These are phyloP conservation scores for Candida pseudofarinosa DNA, from an alignment of 805 yeast species.

Conservation along the genomic window DNA sequence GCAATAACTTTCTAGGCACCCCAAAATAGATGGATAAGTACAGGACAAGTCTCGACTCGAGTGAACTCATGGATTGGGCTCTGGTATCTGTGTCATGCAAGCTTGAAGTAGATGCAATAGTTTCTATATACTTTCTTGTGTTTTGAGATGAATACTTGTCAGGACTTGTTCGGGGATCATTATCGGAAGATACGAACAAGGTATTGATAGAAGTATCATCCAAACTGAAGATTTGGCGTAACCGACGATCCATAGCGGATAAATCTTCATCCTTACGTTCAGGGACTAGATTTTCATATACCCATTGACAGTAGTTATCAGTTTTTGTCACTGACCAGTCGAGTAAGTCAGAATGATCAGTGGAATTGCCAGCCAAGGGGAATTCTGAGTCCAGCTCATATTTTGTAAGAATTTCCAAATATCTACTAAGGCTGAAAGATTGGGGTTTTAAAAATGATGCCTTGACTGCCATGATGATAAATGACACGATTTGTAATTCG, in stretches of 20 bases:
- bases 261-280: conserved; percentile 15
- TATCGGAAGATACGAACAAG: background rate
- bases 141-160: background rate
- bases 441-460: conserved; percentile 23
- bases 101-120: background rate
- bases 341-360: conserved; percentile 26
- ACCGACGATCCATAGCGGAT: conserved; percentile 26
- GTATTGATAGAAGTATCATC: conserved; percentile 7
- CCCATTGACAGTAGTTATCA: conserved; percentile 49
- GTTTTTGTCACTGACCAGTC: conserved; percentile 47
- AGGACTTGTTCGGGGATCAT: conserved; percentile 1
- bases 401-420: conserved; percentile 15
- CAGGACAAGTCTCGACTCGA: background rate
- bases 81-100: background rate
- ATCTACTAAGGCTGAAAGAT: conserved; percentile 11
- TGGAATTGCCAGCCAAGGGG: conserved; percentile 7
- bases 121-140: conserved; percentile 3
- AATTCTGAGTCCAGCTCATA: conserved; percentile 17
- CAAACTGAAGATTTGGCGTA: conserved; percentile 28
- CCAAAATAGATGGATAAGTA: conserved; percentile 2
- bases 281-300: conserved; percentile 31
- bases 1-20: conserved; percentile 4
- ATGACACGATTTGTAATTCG: conserved; percentile 32
- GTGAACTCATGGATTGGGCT: background rate
- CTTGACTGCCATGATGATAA: conserved; percentile 28